Conservation (phyloP, 169 alveolate species). For the Cryptosporidium xiaoi region DNA sequence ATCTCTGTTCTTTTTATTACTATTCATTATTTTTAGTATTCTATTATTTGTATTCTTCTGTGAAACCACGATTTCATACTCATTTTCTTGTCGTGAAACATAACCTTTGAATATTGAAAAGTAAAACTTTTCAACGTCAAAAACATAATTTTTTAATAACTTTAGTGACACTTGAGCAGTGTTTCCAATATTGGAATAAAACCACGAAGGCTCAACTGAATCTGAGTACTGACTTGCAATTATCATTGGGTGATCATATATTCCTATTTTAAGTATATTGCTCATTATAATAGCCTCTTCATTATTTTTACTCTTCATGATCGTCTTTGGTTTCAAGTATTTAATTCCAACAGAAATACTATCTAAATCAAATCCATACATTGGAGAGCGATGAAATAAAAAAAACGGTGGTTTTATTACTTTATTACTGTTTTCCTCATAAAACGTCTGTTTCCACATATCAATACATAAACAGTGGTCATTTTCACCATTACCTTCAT, state of each 20-base stretch:
- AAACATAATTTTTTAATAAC: conserved; percentile 36
- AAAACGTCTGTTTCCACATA: conserved; percentile 62
- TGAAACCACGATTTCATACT: conserved; percentile 61
- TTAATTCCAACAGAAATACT: conserved; percentile 51
- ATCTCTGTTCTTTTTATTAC: too few relatives aligned
- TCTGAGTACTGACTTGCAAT: conserved; percentile 37
- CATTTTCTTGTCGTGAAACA: conserved; percentile 71
- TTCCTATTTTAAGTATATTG: conserved; percentile 53
- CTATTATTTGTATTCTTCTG: conserved; percentile 8
- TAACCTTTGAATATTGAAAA: conserved; percentile 56
- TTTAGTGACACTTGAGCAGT: conserved; percentile 50
- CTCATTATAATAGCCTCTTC: neutral
- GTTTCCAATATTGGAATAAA: conserved; percentile 64
- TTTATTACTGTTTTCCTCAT: neutral
- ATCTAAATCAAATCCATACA: conserved; percentile 14
- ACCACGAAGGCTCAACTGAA: conserved; percentile 66
- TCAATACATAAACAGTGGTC: conserved; percentile 69
- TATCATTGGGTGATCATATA: conserved; percentile 66
- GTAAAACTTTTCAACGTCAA: conserved; percentile 68
- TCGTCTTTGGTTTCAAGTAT: conserved; percentile 16
- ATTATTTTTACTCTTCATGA: neutral
- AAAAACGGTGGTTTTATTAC: conserved; percentile 38
- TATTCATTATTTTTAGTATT: neutral
- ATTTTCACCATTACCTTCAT: neutral
- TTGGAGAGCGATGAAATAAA: conserved; percentile 34